phyloP scores from a whole-genome alignment of 2,329 filamentous ascomycete genomes.

The Coniochaeta ligniaria region DNA sequence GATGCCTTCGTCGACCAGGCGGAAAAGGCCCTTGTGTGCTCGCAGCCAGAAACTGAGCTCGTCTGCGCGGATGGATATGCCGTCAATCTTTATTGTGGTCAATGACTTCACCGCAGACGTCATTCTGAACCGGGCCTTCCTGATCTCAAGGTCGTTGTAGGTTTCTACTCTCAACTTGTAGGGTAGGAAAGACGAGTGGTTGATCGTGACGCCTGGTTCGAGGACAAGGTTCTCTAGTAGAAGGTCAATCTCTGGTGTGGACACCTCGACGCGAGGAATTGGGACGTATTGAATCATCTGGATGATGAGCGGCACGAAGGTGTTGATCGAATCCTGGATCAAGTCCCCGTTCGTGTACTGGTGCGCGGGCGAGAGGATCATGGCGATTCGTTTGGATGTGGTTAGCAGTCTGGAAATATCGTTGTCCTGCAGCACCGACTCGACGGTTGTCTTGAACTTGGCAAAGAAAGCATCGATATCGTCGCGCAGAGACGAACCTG shows the following conservation, averaged over 20 bases:
- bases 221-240: conserved; percentile 86
- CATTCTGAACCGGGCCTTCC: conserved; percentile 67
- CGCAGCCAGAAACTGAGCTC: conserved; percentile 89
- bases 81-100: conserved; percentile 72
- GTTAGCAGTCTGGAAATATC: conserved; percentile 63
- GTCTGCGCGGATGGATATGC: conserved; percentile 74
- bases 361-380: conserved; percentile 61
- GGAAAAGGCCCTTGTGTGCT: conserved; percentile 67
- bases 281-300: conserved; percentile 79
- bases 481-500: conserved; percentile 59
- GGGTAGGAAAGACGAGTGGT: conserved; percentile 82
- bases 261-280: conserved; percentile 83
- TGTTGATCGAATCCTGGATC: conserved; percentile 66
- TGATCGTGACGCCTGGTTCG: conserved; percentile 78
- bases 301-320: conserved; percentile 73
- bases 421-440: conserved; percentile 62
- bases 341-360: conserved; percentile 63
- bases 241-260: conserved; percentile 75
- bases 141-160: conserved; percentile 78
- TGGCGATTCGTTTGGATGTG: conserved; percentile 60
- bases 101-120: conserved; percentile 60
- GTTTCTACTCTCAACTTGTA: conserved; percentile 76
- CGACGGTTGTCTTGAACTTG: conserved; percentile 61
- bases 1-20: conserved; percentile 74
- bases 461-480: conserved; percentile 67